A percentile compares a stretch with the other conserved stretches of the same genome.
These are phyloP conservation scores for Lagenidium giganteum DNA, from an alignment of 352 stramenopile genomes.

Conservation along the genomic window DNA sequence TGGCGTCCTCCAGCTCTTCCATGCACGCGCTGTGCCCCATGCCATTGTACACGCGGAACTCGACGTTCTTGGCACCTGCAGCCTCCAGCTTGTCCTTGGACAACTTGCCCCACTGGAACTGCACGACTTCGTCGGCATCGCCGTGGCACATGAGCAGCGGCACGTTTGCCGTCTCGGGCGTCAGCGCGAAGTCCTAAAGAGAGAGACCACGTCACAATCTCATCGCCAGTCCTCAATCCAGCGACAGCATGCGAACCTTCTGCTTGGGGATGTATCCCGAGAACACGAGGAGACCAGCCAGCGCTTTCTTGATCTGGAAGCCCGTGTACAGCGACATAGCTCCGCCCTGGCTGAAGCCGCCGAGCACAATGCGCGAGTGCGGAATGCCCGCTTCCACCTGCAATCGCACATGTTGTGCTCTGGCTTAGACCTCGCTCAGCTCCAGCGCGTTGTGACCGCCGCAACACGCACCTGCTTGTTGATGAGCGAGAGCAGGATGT, in stretches of 20 bases:
- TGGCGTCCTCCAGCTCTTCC: slow-evolving; percentile 66
- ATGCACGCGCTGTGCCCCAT: slow-evolving; percentile 63
- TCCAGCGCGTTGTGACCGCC: neutral
- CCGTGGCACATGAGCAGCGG: slow-evolving; percentile 79
- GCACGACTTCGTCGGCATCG: slow-evolving; percentile 56
- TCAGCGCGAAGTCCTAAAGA: slow-evolving; percentile 40
- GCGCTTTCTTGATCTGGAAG: slow-evolving; percentile 49
- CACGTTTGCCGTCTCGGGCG: slow-evolving; percentile 45
- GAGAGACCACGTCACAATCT: neutral
- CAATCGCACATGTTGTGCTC: no score
- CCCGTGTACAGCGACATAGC: slow-evolving; percentile 87
- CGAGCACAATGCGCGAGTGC: slow-evolving; percentile 89
- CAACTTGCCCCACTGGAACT: slow-evolving; percentile 50
- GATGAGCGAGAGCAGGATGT: slow-evolving; percentile 75
- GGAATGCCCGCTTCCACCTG: slow-evolving; percentile 62
- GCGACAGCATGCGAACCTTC: slow-evolving; percentile 17
- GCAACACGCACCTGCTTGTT: slow-evolving; percentile 45
- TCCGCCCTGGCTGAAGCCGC: slow-evolving; percentile 90
- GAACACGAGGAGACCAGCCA: slow-evolving; percentile 66
- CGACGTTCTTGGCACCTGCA: slow-evolving; percentile 40
- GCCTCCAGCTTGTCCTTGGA: slow-evolving; percentile 56
- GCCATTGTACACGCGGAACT: slow-evolving; percentile 58
- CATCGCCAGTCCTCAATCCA: neutral
- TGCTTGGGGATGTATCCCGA: slow-evolving; percentile 71
- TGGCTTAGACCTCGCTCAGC: no score